Evolutionary conservation across 2,329 filamentous ascomycete genomes (phyloP), one percentile per base, ranked within the genome.

Genomic region (Botrytis byssoidea): DNA sequence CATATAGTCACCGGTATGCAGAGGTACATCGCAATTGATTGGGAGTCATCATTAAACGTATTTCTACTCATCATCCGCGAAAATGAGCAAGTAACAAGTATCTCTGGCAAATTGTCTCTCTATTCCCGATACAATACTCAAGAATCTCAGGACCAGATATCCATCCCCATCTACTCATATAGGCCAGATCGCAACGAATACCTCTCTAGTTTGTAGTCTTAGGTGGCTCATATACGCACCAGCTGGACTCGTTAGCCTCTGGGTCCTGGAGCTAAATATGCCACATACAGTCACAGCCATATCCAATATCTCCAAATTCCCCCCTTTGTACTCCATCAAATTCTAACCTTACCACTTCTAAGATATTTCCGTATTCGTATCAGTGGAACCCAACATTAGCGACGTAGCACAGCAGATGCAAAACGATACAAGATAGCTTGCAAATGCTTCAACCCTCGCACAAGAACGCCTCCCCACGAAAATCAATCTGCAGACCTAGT

Each of bases 401-500:
- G 64, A 32, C 14, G 42, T 14, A 32, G 42, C 29, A 66, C 64
- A 35, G 29, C 42, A 63, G 35, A 42, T 63, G 22, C 60, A 42
- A n/a, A n/a, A 25, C 35, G 35, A 29, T 29, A 5, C 35, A 8
- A 63, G 18, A 46, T 8, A 35, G 29, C 42, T 48, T 44, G 64
- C 32, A 66, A 37, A 67, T 16, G 44, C 22, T 25, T 51, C 1
- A 48, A 25, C 9, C 29, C 12, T 48, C 29, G 29, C 35, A 64
- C 65, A 40, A 12, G n/a, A 67, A 67, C 32, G 65, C 65, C 65
- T 67, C 25, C 25, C 7, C 25, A 67, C 65, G 65, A 67, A 67
- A 55, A 40, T 55, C 16, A 40, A 40, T n/a, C 25, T 37, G 29
- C 16, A 25, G 5, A 37, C 35, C 22, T 46, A 29, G 22, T 44